A percentile compares a stretch with the other conserved stretches of the same genome.
Evolutionary conservation across 164 flowering plant genomes (phyloP).

Genomic region (Umbellularia californica): DNA sequence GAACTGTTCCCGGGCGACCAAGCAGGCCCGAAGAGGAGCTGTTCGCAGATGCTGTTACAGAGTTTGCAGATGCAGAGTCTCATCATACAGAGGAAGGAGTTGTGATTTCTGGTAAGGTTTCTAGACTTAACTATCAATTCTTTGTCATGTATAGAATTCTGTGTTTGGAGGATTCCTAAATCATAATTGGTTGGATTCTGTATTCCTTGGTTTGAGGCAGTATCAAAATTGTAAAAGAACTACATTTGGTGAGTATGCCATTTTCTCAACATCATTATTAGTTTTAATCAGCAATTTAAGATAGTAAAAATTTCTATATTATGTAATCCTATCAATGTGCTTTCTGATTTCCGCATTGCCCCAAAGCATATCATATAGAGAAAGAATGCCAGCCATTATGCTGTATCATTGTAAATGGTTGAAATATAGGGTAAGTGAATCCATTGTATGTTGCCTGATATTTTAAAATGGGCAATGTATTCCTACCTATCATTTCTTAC

Average conservation of each 20-base stretch:
- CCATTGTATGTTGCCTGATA: no score
- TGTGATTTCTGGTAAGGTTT: neutral
- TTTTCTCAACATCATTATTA: neutral
- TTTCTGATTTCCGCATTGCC: neutral
- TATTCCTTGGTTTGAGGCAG: neutral
- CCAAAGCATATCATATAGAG: neutral
- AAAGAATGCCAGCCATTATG: no score
- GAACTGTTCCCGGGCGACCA: conserved; percentile 17
- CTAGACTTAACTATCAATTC: neutral
- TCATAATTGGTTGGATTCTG: neutral
- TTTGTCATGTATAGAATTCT: neutral
- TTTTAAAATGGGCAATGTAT: no score
- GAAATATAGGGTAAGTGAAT: no score
- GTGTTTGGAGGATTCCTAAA: neutral
- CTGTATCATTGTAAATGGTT: no score
- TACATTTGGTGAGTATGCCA: neutral
- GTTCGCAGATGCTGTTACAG: conserved; percentile 62
- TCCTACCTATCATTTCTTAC: no score
- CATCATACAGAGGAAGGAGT: conserved; percentile 3
- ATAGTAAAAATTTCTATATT: neutral
- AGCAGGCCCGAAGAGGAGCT: conserved; percentile 53
- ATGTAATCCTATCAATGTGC: neutral
- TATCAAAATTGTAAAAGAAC: no score
- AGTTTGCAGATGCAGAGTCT: conserved; percentile 40
- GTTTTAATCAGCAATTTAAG: no score